phyloP scores from a whole-genome alignment of 352 stramenopile species.

The Phytophthora capsici region DNA sequence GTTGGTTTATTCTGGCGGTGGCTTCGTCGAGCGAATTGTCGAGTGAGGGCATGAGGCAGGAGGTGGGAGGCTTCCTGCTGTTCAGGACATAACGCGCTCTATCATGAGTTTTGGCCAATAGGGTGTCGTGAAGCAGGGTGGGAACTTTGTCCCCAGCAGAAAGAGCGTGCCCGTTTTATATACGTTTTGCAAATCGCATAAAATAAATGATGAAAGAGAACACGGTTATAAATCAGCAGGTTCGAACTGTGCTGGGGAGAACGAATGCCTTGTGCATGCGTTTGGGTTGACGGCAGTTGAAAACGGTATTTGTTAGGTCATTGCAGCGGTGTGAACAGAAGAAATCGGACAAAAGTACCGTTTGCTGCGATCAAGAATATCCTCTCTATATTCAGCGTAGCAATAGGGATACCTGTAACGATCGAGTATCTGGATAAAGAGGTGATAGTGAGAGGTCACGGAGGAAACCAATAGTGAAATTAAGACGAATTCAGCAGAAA shows the following conservation, averaged over 20 bases:
- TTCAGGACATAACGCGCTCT: neutral
- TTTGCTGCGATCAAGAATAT: too few species aligned
- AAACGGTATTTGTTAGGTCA: too few species aligned
- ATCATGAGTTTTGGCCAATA: slow-evolving; percentile 17
- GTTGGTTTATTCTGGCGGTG: slow-evolving; percentile 2
- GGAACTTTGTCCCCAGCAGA: slow-evolving; percentile 17
- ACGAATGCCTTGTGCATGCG: too few species aligned
- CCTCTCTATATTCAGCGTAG: too few species aligned
- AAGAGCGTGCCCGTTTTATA: slow-evolving; percentile 10
- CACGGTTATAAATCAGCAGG: slow-evolving; percentile 9
- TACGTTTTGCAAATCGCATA: neutral
- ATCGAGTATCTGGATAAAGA: neutral
- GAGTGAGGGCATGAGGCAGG: slow-evolving; percentile 23
- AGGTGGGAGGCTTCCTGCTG: neutral
- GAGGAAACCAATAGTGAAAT: neutral
- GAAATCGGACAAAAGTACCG: too few species aligned
- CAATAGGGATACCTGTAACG: neutral
- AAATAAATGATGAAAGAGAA: slow-evolving; percentile 2
- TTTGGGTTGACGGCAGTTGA: too few species aligned
- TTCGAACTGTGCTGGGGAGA: too few species aligned
- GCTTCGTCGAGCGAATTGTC: slow-evolving; percentile 23
- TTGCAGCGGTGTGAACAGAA: too few species aligned
- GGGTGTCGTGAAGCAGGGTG: slow-evolving; percentile 6
- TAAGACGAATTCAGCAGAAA: neutral
- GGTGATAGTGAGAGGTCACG: neutral